phyloP scores from a whole-genome alignment of 495 filamentous ascomycete genomes.

The Podospora fimiseda region DNA sequence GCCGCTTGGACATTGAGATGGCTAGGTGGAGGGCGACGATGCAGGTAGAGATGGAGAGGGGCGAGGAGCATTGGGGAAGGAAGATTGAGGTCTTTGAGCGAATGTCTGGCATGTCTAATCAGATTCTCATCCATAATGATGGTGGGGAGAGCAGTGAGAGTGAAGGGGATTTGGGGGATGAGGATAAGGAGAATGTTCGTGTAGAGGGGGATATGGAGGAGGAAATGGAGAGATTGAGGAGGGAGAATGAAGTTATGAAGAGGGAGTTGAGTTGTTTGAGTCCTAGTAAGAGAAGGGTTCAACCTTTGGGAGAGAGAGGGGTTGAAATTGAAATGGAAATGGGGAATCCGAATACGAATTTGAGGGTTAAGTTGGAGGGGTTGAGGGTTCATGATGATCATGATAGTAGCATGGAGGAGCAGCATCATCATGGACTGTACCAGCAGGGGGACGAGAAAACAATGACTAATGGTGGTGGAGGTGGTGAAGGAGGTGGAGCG shows the following conservation, averaged over 20 bases:
- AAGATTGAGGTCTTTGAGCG: conserved; percentile 83
- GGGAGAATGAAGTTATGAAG: background rate
- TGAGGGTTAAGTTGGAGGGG: background rate
- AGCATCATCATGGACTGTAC: too few relatives aligned
- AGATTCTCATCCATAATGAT: conserved; percentile 16
- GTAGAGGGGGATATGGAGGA: background rate
- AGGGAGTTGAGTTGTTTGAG: background rate
- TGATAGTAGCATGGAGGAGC: background rate
- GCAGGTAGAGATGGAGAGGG: conserved; percentile 63
- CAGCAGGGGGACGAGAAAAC: too few relatives aligned
- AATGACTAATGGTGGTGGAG: too few relatives aligned
- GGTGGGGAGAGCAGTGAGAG: conserved; percentile 19
- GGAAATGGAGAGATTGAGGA: background rate
- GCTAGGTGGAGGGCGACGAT: conserved; percentile 67
- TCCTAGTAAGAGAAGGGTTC: background rate
- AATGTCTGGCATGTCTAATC: too few relatives aligned
- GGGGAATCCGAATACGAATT: background rate
- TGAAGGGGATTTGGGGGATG: background rate
- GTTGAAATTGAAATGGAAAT: background rate
- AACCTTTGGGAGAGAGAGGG: background rate
- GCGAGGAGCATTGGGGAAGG: conserved; percentile 79
- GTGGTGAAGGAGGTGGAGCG: background rate
- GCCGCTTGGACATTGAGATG: conserved; percentile 63
- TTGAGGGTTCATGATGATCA: background rate
- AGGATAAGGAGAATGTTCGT: background rate